Evolutionary conservation across 192 early-diverging fungal genomes (phyloP), one percentile per base, ranked within the genome.

Genomic region (Entomortierella parvispora): DNA sequence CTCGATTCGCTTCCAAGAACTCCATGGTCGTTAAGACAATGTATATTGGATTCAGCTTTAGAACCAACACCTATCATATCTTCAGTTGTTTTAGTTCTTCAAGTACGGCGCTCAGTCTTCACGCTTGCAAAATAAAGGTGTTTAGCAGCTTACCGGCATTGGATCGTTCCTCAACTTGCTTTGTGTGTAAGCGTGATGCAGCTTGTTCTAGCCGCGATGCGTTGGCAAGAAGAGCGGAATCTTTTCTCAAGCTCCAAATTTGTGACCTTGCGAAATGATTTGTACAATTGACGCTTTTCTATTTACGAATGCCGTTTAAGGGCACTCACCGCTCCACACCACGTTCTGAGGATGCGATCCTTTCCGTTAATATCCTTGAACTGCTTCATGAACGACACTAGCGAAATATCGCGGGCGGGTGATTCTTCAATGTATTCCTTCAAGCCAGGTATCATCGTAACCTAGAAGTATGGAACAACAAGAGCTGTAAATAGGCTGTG

Each of bases 311-410:
- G 68, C 42, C 55, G 50, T 69, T 55, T 47, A 55, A 69, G 68
- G 51, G 60, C 60, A 40, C 49, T 44, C 57, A 69, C 45, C 43
- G 43, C 51, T 53, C 58, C 49, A 4, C 18, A 31, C 67, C 67
- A 69, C 32, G 26, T 54, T 46, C n/a, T 46, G 17, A 61, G 47
- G 42, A 64, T 69, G 23, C 67, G 48, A 54, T 54, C 49, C 58
- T 61, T 69, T 51, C 54, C 58, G 29, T 69, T 32, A 61, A 69
- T 69, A 61, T 69, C 67, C 15, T 57, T 26, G 61, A 69, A 61
- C 40, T 40, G 58, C 23, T 52, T 60, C 67, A 69, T 69, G 42
- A 69, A 61, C n/a, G 58, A 61, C 33, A 54, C 51, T 48, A 69
- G 67, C 43, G 67, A 69, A 34, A 60, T 69, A 54, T 69, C 58